Conservation (phyloP, 1,139 yeast species). For the Yamadazyma pseudoaaseri region DNA sequence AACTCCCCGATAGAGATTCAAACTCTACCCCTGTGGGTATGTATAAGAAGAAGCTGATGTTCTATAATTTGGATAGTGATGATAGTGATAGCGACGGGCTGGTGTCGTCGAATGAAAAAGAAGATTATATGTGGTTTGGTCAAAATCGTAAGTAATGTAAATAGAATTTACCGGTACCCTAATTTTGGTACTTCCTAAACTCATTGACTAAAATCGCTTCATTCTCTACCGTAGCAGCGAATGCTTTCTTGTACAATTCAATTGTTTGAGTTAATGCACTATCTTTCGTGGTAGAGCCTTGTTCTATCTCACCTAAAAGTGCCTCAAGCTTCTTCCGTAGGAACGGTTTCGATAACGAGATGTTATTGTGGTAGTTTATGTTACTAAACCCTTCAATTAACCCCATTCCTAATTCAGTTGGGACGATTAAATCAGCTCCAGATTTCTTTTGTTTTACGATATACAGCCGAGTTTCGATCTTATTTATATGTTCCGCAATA, state of each 20-base stretch:
- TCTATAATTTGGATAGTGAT: constrained; percentile 32
- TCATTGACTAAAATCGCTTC: constrained; percentile 25
- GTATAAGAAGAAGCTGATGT: constrained; percentile 24
- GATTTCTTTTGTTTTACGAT: constrained; percentile 48
- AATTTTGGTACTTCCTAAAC: constrained; percentile 15
- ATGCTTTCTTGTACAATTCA: constrained; percentile 63
- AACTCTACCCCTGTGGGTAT: constrained; percentile 15
- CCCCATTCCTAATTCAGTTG: constrained; percentile 84
- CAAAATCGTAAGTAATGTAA: constrained; percentile 21
- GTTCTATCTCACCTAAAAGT: constrained; percentile 64
- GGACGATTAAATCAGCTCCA: constrained; percentile 50
- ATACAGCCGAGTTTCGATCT: constrained; percentile 67
- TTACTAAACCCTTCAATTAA: constrained; percentile 85
- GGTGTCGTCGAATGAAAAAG: constrained; percentile 17
- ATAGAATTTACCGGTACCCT: too few relatives aligned
- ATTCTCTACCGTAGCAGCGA: constrained; percentile 36
- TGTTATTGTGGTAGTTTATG: constrained; percentile 63
- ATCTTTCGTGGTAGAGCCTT: constrained; percentile 54
- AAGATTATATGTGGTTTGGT: constrained; percentile 37
- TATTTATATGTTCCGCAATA: constrained; percentile 95
- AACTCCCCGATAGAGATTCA: constrained; percentile 9
- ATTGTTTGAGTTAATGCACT: constrained; percentile 60
- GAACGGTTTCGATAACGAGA: constrained; percentile 86
- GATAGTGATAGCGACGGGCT: constrained; percentile 15
- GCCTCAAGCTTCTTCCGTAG: constrained; percentile 75